Conservation (phyloP, 1,139 yeast genomes). For the Yamadazyma trypodendri region DNA sequence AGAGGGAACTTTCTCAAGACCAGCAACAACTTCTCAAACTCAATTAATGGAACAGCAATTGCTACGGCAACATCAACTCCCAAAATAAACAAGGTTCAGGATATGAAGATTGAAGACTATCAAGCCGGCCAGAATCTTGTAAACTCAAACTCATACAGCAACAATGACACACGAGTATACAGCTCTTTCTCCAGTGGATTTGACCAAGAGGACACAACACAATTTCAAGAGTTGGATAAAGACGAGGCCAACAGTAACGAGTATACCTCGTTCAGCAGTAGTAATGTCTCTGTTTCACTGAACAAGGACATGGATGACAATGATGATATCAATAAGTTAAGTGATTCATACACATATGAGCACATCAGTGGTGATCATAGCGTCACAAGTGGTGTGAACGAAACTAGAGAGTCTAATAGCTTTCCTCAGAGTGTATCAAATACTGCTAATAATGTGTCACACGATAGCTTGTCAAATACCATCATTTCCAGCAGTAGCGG, state of each 20-base stretch:
- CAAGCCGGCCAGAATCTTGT: constrained; percentile 9
- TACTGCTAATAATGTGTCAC: neutral
- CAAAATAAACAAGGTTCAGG: constrained; percentile 22
- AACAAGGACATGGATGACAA: neutral
- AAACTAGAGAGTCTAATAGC: neutral
- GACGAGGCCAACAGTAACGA: constrained; percentile 17
- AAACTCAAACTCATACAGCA: constrained; percentile 5
- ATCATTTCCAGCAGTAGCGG: constrained; percentile 1
- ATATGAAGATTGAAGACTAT: constrained; percentile 10
- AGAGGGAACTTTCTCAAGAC: constrained; percentile 22
- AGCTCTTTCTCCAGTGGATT: constrained; percentile 39
- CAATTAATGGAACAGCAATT: constrained; percentile 5
- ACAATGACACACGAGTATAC: constrained; percentile 20
- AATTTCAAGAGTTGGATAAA: constrained; percentile 11
- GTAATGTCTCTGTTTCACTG: constrained; percentile 1
- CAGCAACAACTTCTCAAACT: constrained; percentile 8
- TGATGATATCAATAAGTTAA: neutral
- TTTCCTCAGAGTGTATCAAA: neutral
- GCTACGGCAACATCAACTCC: constrained; percentile 44
- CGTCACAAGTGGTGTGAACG: neutral
- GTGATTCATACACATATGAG: constrained; percentile 29
- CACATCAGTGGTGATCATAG: constrained; percentile 3
- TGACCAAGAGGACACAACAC: constrained; percentile 21
- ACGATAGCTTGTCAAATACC: constrained; percentile 3
- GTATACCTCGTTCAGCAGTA: constrained; percentile 24